Base-by-base conservation (phyloP, 1,284 basidiomycete species). In the Macrocybe sp. region DNA sequence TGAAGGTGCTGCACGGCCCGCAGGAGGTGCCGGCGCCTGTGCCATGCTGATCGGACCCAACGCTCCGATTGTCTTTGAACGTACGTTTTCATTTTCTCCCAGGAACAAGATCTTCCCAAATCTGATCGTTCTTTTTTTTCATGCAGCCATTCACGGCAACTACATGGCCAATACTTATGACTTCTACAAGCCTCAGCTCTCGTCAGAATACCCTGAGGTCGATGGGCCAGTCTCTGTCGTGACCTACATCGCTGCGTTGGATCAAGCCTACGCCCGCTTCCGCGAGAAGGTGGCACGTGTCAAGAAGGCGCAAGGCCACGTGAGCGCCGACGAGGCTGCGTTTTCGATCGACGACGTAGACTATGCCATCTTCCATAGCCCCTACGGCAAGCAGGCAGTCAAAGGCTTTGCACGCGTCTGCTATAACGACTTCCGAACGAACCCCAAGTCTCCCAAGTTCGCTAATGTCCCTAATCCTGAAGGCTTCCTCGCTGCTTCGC, bases 141-240 rank as follows among this genome's bases (percentile, higher is more conserved):
- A 45, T 56, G n/a, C 64, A 97, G 93, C 96, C 57, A 81, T 94
- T 55, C 97, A 98, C 72, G 96, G 96, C 42, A 93, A 88, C 46
- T 92, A 97, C 77, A 98, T 99, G 89, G 86, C 88, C 59, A 97
- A 99, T 76, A 91, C 88, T 1, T 98, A 96, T 74, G 94, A 97
- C 73, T 97, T 97, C 68, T 97, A 95, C 85, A 97, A 97, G 76
- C 94, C 94, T 48, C 88, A 92, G 54, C 82, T 97, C 22, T 83
- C 85, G 50, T 92, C 89, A 11, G 93, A 96, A 68, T 95, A 98
- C 74, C 96, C 96, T 54, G 89, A 92, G 61, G 97, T 99, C 47
- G 96, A 99, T 66, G 96, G 96, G 5, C 96, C 96, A 11, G 88
- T 97, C 57, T 97, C 97, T 28, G 89, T 98, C 55, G 89, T 91